phyloP scores from a whole-genome alignment of 192 early-diverging fungal species.

The Umbelopsis vinacea region DNA sequence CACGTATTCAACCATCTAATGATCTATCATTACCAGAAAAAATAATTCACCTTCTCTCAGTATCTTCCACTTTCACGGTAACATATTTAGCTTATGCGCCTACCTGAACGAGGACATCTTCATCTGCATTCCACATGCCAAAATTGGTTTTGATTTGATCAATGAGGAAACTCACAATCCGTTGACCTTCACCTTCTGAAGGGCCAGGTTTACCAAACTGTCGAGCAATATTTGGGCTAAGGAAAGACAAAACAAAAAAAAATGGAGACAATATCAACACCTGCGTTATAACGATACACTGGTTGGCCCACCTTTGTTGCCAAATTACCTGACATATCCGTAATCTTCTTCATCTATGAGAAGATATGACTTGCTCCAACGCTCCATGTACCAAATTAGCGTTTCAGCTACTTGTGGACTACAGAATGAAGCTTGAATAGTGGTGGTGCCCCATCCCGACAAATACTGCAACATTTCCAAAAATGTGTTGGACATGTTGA shows the following conservation, averaged over 20 bases:
- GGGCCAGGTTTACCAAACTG: conserved; percentile 57
- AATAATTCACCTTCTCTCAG: background rate
- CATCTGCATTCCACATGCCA: conserved; percentile 71
- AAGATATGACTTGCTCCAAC: conserved; percentile 76
- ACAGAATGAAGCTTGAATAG: conserved; percentile 59
- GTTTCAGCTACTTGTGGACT: conserved; percentile 75
- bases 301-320: background rate
- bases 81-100: background rate
- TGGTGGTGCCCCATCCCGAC: conserved; percentile 52
- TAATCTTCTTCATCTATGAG: conserved; percentile 66
- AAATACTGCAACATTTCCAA: conserved; percentile 57
- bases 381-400: conserved; percentile 73
- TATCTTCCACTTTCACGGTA: background rate
- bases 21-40: conserved; percentile 3
- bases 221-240: conserved; percentile 54
- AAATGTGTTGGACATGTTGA: conserved; percentile 51
- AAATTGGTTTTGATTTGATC: conserved; percentile 62
- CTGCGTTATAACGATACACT: background rate
- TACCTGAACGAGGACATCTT: conserved; percentile 67
- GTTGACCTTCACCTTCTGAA: conserved; percentile 57
- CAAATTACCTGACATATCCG: conserved; percentile 53
- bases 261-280: background rate
- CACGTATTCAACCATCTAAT: conserved; percentile 50
- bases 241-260: background rate
- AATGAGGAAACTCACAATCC: conserved; percentile 67